Conservation (phyloP, 345 rosid species). For the Eucalyptus sp. region DNA sequence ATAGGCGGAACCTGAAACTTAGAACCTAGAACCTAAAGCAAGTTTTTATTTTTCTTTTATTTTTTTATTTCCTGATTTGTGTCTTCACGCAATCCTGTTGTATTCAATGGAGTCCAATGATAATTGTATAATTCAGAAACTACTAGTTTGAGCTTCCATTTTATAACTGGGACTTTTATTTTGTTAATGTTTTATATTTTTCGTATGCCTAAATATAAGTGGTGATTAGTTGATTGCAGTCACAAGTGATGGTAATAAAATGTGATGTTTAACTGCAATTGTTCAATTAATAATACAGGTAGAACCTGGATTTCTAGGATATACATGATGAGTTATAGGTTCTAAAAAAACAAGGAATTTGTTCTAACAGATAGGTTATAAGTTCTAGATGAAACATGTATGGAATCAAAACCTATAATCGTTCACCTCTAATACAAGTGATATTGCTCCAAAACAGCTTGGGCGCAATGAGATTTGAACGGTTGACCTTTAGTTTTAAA, state of each 20-base stretch:
- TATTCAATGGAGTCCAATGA: rapidly evolving
- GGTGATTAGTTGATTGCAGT: too few species aligned
- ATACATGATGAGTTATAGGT: too few species aligned
- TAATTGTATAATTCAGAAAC: rapidly evolving
- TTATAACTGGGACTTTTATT: too few species aligned
- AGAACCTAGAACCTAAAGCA: too few species aligned
- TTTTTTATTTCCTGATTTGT: too few species aligned
- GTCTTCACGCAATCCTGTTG: rapidly evolving
- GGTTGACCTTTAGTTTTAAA: rapidly evolving
- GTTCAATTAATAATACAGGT: rapidly evolving
- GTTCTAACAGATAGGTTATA: rapidly evolving
- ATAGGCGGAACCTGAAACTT: rapidly evolving
- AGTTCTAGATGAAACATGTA: rapidly evolving
- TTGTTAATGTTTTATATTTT: rapidly evolving
- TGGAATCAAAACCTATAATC: too few species aligned
- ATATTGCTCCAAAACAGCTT: rapidly evolving
- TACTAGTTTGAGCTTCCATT: rapidly evolving
- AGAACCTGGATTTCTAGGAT: rapidly evolving
- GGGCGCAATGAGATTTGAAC: too few species aligned
- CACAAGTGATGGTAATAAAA: rapidly evolving
- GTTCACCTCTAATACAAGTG: background rate
- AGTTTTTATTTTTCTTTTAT: too few species aligned
- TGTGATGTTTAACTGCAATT: too few species aligned
- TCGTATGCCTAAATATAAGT: rapidly evolving
- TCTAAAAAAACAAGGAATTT: too few species aligned